Base-by-base conservation (phyloP, 2,329 filamentous ascomycete genomes). In the Plectosphaerella sp. region DNA sequence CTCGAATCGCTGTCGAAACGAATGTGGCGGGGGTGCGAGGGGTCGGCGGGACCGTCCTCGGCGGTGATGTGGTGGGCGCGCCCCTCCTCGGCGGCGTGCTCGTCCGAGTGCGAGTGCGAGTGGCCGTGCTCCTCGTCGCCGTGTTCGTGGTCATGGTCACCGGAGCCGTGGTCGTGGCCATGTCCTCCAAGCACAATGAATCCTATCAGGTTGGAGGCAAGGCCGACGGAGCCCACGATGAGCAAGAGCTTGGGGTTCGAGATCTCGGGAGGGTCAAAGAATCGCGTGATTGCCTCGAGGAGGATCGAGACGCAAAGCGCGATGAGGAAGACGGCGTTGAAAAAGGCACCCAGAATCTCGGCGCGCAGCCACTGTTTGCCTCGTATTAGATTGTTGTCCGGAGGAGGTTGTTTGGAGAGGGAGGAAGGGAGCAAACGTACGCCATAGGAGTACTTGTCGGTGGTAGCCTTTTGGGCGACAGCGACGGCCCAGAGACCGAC, bases 291-390 rank as follows among this genome's bases (percentile, higher is more conserved):
- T 15, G 94, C 94, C 71, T 99, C 94, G 62, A 99, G 85, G 64
- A 97, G 89, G 70, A 99, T 99, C 48, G 93, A 95, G 52, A 99
- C 79, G 73, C 94, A 99, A 9, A 99, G 82, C 8, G 94, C 94
- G 64, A 99, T 94, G 45, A 99, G 79, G 75, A 99, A 99, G 45
- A 97, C 93, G 59, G 94, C 94, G 64, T 99, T 99, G 72, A 97
- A 90, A 62, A 97, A 86, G 47, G 94, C 94, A 64, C 94, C 94
- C 6, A 99, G 80, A 11, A 96, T 97, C 76, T 99, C 94, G 36
- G 94, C 94, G 61, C 94, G 90, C 76, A 97, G 88, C 89, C 92
- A 99, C 88, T 93, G 61, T 9, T 36, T 20, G 16, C 35, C 3
- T 11, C 28, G 28, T 33, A 7, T 33, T 33, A 33, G 39, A 47